Base-by-base conservation (phyloP, 2,329 filamentous ascomycete genomes). In the Penicillium sp. region DNA sequence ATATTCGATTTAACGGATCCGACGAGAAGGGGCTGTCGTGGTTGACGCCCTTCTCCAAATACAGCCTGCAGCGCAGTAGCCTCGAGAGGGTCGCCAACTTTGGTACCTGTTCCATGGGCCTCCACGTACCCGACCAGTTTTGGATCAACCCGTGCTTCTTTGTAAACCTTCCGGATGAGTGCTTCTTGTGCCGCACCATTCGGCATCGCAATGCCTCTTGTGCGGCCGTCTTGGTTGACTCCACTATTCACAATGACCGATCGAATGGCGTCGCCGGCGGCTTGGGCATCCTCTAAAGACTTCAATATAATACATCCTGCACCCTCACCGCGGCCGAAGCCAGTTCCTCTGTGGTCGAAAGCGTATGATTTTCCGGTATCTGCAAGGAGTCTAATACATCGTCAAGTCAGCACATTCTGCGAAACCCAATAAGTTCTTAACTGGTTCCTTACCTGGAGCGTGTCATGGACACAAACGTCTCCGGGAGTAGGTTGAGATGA, bases 51-150 rank as follows among this genome's bases (percentile, higher is more conserved):
- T 38, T 52, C 38, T n/a, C 56, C 55, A 39, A 59, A 56, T 2
- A 58, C 55, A 6, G 55, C 53, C 13, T 57, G 49, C 11, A 59
- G 18, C 1, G 56, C 56, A 13, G 44, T 54, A 5, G 56, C 55
- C 40, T 69, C 68, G 0, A 60, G 42, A 0, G 63, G 66, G 44
- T 68, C 67, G 10, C 67, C 68, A 14, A 61, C 63, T 4, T 54
- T 56, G 0, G 67, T 69, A 3, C 72, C 72, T 0, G 73, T 75
- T 14, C 71, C 71, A 43, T 74, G 72, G 1, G 63, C 64, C 44
- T 75, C 69, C 5, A 74, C 67, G 49, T 66, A 74, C 0, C 54
- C 53, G n/a, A 57, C 56, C 3, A 46, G 28, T 0, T 49, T 34
- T 1, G 57, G 56, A 40, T 70, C 63, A 1, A 74, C 59, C 1